phyloP scores from a whole-genome alignment of 805 yeast genomes.

The Sugiyamaella boreocaroliniensis region DNA sequence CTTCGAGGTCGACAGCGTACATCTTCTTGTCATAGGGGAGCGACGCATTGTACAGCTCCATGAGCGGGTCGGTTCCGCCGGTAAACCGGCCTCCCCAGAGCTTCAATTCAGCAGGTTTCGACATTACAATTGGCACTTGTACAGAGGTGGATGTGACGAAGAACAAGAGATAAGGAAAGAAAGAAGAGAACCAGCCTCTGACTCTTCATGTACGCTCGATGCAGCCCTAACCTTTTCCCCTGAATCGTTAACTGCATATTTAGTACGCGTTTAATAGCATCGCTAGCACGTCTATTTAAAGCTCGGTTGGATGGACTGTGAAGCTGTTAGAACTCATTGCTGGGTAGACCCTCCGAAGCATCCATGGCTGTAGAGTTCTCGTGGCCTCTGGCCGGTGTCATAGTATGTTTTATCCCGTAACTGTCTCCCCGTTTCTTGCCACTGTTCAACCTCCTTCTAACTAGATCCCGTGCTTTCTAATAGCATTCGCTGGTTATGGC shows the following conservation, averaged over 20 bases:
- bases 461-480: constrained; percentile 59
- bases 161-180: not conserved
- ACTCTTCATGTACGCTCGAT: not conserved
- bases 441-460: not conserved
- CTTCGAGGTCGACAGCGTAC: constrained; percentile 91
- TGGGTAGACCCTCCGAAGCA: no score
- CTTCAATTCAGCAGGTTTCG: constrained; percentile 49
- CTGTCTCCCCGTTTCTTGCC: not conserved
- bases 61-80: constrained; percentile 90
- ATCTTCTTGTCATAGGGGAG: constrained; percentile 91
- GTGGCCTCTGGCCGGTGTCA: constrained; percentile 26
- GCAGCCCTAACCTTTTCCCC: not conserved
- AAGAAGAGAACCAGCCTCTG: not conserved
- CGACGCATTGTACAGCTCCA: constrained; percentile 96
- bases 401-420: constrained; percentile 14
- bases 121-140: not conserved
- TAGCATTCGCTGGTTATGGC: constrained; percentile 54
- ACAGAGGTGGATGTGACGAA: not conserved
- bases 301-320: no score
- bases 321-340: no score
- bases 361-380: constrained; percentile 14
- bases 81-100: constrained; percentile 99
- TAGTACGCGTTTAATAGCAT: no score
- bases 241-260: no score
- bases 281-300: no score